Base-by-base conservation (phyloP, 768 basidiomycete species). In the Amanita thiersii region DNA sequence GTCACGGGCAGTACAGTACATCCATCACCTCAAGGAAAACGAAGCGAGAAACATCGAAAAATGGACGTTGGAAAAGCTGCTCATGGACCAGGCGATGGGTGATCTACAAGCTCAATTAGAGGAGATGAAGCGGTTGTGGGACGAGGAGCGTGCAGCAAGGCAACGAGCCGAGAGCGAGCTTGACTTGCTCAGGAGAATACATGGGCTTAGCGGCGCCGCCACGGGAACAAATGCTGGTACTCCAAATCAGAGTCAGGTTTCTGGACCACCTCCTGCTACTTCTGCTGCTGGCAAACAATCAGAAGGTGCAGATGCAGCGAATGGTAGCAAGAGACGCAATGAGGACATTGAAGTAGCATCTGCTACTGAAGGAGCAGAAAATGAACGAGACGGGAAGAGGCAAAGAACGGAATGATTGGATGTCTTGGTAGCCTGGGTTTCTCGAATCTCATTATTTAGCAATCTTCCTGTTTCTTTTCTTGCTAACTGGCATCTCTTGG, bases 41-140 rank as follows among this genome's bases (percentile, higher is more conserved):
- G 88, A 92, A 56, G 86, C 86, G 11, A 75, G 83, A 18, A 92
- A 91, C 49, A 89, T 90, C 46, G 86, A 93, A 56, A 88, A 87
- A 55, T 93, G 91, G 90, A 90, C 89, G 4, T 68, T 94, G 28
- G 90, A 94, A 65, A 91, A 91, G 62, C 57, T 91, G 24, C 65
- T 93, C 39, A 90, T 87, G 83, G 90, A 92, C 53, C 89, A 91
- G 61, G 86, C 86, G 2, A 86, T 88, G 86, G 84, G 83, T 4
- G 86, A 88, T 51, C 62, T 87, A 43, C 86, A 89, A 58, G 76
- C 79, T 10, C 86, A 89, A 56, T 68, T 90, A 8, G 87, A 88
- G 52, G 87, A 89, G 59, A 69, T 84, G 57, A 77, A 83, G 54
- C 66, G 82, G n/a, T 50, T 80, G 55, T 87, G 85, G 81, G 86